Conservation (phyloP, 306 rosid genomes). For the Begonia masoniana region DNA sequence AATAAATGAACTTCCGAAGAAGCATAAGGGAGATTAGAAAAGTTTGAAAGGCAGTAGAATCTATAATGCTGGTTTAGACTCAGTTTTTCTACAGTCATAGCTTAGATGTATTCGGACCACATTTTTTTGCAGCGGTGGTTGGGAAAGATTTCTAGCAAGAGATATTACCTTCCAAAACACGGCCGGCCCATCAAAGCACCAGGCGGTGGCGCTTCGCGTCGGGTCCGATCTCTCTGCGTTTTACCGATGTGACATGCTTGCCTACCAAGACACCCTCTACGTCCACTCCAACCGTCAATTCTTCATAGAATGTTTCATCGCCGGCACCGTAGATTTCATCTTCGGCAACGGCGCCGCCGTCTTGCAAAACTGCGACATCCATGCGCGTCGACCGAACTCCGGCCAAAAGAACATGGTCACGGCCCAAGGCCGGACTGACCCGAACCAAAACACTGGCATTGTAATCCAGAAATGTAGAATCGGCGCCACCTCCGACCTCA, state of each 20-base stretch:
- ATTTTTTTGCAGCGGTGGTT: constrained; percentile 41
- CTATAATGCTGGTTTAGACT: too few species aligned
- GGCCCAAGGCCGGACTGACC: constrained; percentile 76
- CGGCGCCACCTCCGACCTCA: constrained; percentile 61
- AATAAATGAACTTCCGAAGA: too few species aligned
- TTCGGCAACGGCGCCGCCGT: constrained; percentile 75
- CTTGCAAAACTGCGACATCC: constrained; percentile 69
- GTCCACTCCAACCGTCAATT: constrained; percentile 90
- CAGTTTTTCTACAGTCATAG: background rate
- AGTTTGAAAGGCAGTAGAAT: too few species aligned
- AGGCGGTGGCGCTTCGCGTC: constrained; percentile 81
- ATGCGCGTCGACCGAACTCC: constrained; percentile 54
- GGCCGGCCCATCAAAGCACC: constrained; percentile 87
- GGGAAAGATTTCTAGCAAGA: constrained; percentile 59
- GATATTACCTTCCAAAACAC: constrained; percentile 80
- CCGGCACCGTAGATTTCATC: constrained; percentile 81
- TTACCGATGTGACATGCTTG: constrained; percentile 53
- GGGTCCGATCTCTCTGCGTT: constrained; percentile 87
- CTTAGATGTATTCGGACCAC: background rate
- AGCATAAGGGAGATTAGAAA: too few species aligned
- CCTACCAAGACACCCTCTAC: constrained; percentile 84
- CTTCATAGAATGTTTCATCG: constrained; percentile 34
- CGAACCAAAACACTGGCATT: constrained; percentile 87
- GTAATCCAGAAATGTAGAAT: constrained; percentile 67
- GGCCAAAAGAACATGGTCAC: constrained; percentile 92